Evolutionary conservation across 108 stramenopile species (phyloP).

Genomic region (Asterionellopsis glacialis): DNA sequence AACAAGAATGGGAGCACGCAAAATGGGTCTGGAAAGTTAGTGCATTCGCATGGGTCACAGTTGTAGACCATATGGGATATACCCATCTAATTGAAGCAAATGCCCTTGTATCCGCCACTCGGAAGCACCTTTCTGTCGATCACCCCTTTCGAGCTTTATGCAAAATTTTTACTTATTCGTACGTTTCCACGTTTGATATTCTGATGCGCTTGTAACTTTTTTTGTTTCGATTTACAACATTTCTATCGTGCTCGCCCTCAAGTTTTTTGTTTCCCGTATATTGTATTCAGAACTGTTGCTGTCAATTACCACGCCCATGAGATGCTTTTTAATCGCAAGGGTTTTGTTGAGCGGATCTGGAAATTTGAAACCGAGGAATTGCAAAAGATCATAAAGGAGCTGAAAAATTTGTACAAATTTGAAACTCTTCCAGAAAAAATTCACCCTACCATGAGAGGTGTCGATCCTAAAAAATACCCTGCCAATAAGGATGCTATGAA

Average conservation of each 20-base stretch:
- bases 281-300: too few relatives aligned
- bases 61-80: conserved; percentile 9
- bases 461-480: conserved; percentile 1
- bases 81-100: conserved; percentile 10
- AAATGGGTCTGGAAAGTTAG: conserved; percentile 12
- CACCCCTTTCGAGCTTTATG: conserved; percentile 14
- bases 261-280: too few relatives aligned
- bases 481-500: conserved; percentile 1
- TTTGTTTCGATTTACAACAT: too few relatives aligned
- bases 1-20: conserved; percentile 11
- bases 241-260: too few relatives aligned
- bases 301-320: too few relatives aligned
- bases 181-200: conserved; percentile 1
- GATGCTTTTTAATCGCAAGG: conserved; percentile 1
- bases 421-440: background rate
- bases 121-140: conserved; percentile 9
- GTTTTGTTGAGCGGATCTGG: conserved; percentile 9
- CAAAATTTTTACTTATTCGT: conserved; percentile 15
- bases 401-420: background rate
- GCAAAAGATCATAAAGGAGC: background rate
- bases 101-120: conserved; percentile 5
- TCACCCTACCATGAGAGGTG: conserved; percentile 2
- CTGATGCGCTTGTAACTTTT: background rate
- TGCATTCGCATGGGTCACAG: conserved; percentile 7
- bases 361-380: conserved; percentile 8